Evolutionary conservation across 169 alveolate species (phyloP).

Genomic region (Cyclospora cayetanensis): DNA sequence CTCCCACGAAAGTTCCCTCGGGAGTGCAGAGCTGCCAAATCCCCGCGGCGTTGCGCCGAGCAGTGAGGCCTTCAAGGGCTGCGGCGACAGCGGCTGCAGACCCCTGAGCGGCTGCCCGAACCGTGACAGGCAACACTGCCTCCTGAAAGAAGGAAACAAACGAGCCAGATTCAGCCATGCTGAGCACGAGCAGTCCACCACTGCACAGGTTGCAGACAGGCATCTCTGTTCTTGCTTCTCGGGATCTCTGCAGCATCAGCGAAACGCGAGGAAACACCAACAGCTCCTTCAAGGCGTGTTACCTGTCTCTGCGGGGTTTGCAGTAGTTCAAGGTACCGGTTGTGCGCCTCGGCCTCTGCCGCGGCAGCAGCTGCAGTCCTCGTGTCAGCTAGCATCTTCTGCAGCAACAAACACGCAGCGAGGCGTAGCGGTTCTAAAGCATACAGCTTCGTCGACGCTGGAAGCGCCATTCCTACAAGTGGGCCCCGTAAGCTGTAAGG

Average conservation of each 20-base stretch:
- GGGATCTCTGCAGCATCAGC: no score
- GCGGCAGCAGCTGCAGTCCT: background rate
- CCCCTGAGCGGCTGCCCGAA: constrained; percentile 10
- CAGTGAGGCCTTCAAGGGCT: constrained; percentile 13
- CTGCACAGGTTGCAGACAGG: background rate
- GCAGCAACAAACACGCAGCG: background rate
- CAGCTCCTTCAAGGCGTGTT: background rate
- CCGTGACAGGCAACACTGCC: background rate
- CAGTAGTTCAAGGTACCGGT: background rate
- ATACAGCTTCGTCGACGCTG: no score
- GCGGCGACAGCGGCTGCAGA: constrained; percentile 47
- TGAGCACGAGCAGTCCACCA: no score
- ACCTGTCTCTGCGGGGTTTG: background rate
- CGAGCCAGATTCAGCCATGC: no score
- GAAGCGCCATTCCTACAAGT: no score
- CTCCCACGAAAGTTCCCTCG: background rate
- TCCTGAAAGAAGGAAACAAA: background rate
- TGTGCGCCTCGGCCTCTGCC: background rate
- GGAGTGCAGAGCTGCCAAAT: background rate
- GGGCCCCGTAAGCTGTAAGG: no score
- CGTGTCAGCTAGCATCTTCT: background rate
- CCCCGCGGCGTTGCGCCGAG: background rate
- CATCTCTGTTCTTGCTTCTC: background rate
- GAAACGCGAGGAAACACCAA: background rate
- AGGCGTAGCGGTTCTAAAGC: no score